These are phyloP conservation scores for Kwoniella europaea DNA, from an alignment of 768 basidiomycete genomes.

Conservation along the genomic window DNA sequence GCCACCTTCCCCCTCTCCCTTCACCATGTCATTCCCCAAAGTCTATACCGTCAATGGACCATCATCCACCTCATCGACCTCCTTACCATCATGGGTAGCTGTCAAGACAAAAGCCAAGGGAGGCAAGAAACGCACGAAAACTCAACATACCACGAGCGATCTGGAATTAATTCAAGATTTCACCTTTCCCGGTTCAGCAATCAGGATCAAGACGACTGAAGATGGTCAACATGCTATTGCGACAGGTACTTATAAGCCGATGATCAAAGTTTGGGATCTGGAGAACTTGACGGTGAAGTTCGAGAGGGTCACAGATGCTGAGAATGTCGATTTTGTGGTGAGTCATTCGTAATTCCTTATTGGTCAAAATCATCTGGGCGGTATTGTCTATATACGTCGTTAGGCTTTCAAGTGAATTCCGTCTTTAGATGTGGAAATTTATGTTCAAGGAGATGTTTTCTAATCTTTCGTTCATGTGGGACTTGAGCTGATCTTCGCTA, in stretches of 20 bases:
- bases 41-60: constrained; percentile 97
- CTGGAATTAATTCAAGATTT: constrained; percentile 94
- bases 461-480: neutral
- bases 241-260: constrained; percentile 97
- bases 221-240: constrained; percentile 93
- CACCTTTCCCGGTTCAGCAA: constrained; percentile 95
- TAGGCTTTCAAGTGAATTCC: too few species aligned
- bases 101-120: constrained; percentile 55
- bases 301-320: constrained; percentile 91
- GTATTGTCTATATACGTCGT: too few species aligned
- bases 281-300: constrained; percentile 91
- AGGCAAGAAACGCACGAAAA: constrained; percentile 54
- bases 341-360: constrained; percentile 63
- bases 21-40: constrained; percentile 60
- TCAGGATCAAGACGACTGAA: constrained; percentile 82
- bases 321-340: constrained; percentile 98
- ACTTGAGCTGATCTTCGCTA: neutral
- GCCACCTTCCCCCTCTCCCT: neutral
- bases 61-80: constrained; percentile 80
- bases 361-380: neutral
- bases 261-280: constrained; percentile 93
- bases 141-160: constrained; percentile 70
- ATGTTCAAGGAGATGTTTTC: too few species aligned
- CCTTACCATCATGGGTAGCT: constrained; percentile 92
- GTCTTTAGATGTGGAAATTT: too few species aligned